phyloP scores from a whole-genome alignment of 257 asterid species.

The Echites panduratus region DNA sequence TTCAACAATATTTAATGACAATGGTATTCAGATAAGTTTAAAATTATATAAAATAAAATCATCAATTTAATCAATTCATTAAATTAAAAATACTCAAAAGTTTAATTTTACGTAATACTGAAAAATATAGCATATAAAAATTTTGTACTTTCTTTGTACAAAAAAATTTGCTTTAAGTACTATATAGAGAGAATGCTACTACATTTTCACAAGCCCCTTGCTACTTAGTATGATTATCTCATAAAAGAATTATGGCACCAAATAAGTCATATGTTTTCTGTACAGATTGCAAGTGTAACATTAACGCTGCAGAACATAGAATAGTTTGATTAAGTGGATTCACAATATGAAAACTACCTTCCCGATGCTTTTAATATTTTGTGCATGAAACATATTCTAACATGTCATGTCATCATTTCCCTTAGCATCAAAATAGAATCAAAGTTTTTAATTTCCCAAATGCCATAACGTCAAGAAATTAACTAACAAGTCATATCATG shows the following conservation, averaged over 20 bases:
- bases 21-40: no score
- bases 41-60: no score
- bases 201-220: slow-evolving; percentile 76
- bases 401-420: slow-evolving; percentile 77
- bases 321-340: slow-evolving; percentile 58
- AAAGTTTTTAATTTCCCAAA: background rate
- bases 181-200: slow-evolving; percentile 25
- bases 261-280: slow-evolving; percentile 78
- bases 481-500: no score
- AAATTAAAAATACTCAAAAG: no score
- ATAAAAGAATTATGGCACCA: slow-evolving; percentile 63
- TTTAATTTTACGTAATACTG: no score
- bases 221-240: slow-evolving; percentile 75
- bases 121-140: no score
- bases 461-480: background rate
- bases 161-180: no score
- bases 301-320: slow-evolving; percentile 51
- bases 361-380: slow-evolving; percentile 81
- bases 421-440: slow-evolving; percentile 35
- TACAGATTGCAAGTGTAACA: slow-evolving; percentile 75
- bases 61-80: no score
- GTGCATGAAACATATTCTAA: slow-evolving; percentile 70
- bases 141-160: no score
- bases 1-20: no score
- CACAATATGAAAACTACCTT: slow-evolving; percentile 65